Evolutionary conservation across 2,329 filamentous ascomycete species (phyloP).

Genomic region (Sporothrix euskadiensis): DNA sequence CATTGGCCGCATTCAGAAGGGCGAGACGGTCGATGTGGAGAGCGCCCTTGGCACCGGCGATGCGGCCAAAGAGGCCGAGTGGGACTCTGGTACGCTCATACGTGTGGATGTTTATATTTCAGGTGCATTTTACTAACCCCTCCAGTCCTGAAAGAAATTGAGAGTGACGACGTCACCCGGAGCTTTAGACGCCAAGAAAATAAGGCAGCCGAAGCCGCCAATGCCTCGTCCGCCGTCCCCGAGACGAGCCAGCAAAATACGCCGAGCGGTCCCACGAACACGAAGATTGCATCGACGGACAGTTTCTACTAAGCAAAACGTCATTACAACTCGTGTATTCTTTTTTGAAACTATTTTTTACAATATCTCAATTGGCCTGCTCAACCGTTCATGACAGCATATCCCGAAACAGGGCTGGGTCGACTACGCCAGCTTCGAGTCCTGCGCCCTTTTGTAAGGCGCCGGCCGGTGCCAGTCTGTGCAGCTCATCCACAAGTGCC

Average conservation of each 20-base stretch:
- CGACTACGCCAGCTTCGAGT: constrained; percentile 34
- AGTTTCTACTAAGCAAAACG: constrained; percentile 33
- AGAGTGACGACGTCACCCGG: constrained; percentile 60
- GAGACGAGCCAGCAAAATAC: too few relatives aligned
- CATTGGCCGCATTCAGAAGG: constrained; percentile 66
- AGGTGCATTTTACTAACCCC: background rate
- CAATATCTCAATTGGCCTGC: constrained; percentile 30
- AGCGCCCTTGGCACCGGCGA: constrained; percentile 77
- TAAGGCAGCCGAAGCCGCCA: constrained; percentile 37
- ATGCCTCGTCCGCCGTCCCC: constrained; percentile 15
- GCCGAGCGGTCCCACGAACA: background rate
- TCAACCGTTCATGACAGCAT: constrained; percentile 53
- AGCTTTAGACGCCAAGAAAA: constrained; percentile 49
- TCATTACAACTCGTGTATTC: constrained; percentile 21
- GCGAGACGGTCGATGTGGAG: constrained; percentile 83
- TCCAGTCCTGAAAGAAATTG: constrained; percentile 65
- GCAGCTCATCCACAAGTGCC: constrained; percentile 55
- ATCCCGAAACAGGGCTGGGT: constrained; percentile 54
- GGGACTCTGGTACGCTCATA: constrained; percentile 70
- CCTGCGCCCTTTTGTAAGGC: background rate
- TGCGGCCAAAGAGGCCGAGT: constrained; percentile 72
- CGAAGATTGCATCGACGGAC: constrained; percentile 28
- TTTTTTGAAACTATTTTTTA: constrained; percentile 28
- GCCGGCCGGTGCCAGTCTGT: constrained; percentile 36
- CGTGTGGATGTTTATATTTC: background rate